Evolutionary conservation across 2,329 filamentous ascomycete genomes (phyloP).

Genomic region (Neonectria coccinea): DNA sequence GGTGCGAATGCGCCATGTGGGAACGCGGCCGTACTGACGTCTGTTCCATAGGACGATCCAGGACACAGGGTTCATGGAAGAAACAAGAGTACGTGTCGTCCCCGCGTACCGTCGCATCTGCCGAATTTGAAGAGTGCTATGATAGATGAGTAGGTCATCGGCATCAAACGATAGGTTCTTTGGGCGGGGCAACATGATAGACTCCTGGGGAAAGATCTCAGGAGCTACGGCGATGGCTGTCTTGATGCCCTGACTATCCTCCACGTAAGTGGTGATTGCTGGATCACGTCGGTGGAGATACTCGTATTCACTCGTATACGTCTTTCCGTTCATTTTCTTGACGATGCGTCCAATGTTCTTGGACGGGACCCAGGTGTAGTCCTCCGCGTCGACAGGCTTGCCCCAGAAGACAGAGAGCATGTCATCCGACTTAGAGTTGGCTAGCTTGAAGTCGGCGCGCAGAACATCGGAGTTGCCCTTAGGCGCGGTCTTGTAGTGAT

Average conservation of each 20-base stretch:
- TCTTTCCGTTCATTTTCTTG: conserved; percentile 23
- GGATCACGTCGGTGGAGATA: conserved; percentile 36
- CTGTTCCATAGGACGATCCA: conserved; percentile 29
- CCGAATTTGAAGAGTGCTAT: conserved; percentile 25
- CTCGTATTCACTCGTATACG: conserved; percentile 32
- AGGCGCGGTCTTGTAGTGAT: conserved; percentile 31
- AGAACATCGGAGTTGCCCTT: conserved; percentile 32
- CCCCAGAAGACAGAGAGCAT: conserved; percentile 37
- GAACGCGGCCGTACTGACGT: conserved; percentile 29
- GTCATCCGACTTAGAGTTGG: conserved; percentile 10
- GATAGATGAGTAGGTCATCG: conserved; percentile 31
- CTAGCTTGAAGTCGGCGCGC: conserved; percentile 30
- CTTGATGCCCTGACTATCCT: conserved; percentile 20
- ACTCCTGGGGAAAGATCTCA: conserved; percentile 21
- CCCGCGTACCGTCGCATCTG: conserved; percentile 28
- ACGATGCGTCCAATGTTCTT: conserved; percentile 29
- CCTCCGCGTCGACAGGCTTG: conserved; percentile 30
- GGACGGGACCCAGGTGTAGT: conserved; percentile 35
- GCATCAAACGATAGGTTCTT: conserved; percentile 30
- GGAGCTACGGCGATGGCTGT: conserved; percentile 29
- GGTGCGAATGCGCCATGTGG: conserved; percentile 36
- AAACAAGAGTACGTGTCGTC: conserved; percentile 9
- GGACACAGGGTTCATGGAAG: conserved; percentile 16
- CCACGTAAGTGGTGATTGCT: conserved; percentile 21
- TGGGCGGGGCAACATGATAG: conserved; percentile 12